Conservation (phyloP, 2,329 filamentous ascomycete species). For the Byssothecium circinans region DNA sequence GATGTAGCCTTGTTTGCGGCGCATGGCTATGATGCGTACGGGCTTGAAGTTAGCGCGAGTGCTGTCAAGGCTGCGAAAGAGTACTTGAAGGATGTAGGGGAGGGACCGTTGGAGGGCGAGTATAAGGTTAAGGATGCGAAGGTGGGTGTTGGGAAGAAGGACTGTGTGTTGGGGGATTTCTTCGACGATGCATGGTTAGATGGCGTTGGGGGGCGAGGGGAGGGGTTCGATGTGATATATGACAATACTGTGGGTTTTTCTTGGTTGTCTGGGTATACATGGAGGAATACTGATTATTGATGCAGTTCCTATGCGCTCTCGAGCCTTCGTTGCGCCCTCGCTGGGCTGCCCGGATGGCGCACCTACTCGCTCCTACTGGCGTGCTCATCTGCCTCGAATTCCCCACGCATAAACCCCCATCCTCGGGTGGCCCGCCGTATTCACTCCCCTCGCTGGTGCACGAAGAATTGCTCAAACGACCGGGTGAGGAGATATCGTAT, state of each 20-base stretch:
- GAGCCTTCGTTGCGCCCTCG: conserved; percentile 56
- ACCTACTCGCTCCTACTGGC: conserved; percentile 56
- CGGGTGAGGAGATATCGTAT: conserved; percentile 69
- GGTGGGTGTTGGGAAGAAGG: conserved; percentile 54
- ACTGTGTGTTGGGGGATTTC: conserved; percentile 66
- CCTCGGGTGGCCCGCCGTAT: conserved; percentile 71
- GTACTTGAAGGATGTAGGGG: conserved; percentile 35
- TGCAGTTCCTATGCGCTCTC: conserved; percentile 64
- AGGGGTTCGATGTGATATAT: conserved; percentile 67
- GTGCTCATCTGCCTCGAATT: conserved; percentile 72
- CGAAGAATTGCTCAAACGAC: conserved; percentile 68
- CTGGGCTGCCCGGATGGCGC: conserved; percentile 60
- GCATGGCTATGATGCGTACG: conserved; percentile 76
- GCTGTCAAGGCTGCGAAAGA: conserved; percentile 53
- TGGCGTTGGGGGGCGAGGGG: conserved; percentile 32
- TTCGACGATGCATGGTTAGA: conserved; percentile 61
- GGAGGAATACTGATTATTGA: background rate
- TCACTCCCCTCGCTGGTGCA: conserved; percentile 70
- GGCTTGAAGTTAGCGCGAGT: conserved; percentile 66
- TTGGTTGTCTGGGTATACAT: background rate
- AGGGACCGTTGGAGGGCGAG: conserved; percentile 43
- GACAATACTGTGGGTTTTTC: conserved; percentile 61
- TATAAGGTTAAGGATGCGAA: conserved; percentile 48
- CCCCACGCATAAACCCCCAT: conserved; percentile 70
- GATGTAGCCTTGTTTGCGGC: conserved; percentile 75